Percentiles rank a stretch among this genome's conserved stretches.
phyloP scores from a whole-genome alignment of 129 eudicot genomes.

The Helianthus annuus region HanXRQr2.0-SUNRISE NC_035433.2:110933885-110934384 shows the following conservation, averaged over 20 bases:
- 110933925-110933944: constrained; percentile 15
- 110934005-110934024: constrained; percentile 38
- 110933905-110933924: not conserved
- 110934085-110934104: not conserved
- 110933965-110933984: constrained; percentile 31
- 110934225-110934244: too few species aligned
- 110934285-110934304: too few species aligned
- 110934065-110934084: not conserved
- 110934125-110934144: not conserved
- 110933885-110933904: not conserved
- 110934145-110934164: not conserved
- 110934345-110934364: too few species aligned
- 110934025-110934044: constrained; percentile 38
- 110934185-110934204: too few species aligned
- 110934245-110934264: too few species aligned
- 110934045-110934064: constrained; percentile 9
- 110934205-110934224: too few species aligned
- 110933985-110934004: constrained; percentile 39
- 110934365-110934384: too few species aligned
- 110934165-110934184: too few species aligned
- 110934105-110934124: not conserved
- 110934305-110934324: too few species aligned
- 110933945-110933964: constrained; percentile 14
- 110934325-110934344: too few species aligned
- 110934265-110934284: too few species aligned